Base-by-base conservation (phyloP, 176 grass and related monocot species). In the Elaeis guineensis region DNA sequence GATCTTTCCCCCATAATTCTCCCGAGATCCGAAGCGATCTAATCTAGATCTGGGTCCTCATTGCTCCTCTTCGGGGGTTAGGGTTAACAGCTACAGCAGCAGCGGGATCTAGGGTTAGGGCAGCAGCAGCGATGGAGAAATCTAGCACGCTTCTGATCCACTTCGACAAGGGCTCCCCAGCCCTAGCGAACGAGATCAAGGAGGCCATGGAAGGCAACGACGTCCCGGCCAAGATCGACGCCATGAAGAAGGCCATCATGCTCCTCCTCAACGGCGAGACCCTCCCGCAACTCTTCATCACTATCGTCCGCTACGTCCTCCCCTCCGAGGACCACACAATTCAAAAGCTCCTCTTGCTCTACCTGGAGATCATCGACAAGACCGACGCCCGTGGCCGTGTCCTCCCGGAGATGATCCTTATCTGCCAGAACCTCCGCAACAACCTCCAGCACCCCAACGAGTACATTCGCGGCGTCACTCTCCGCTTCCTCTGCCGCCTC, bases 341-440 rank as follows among this genome's bases (percentile, higher is more conserved):
- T 4, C 65, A 68, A 25, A 68, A 68, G n/a, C 65, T 68, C 18
- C 16, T 68, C 22, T 52, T 68, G 4, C 52, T 56, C 18, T 68
- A 68, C 65, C 28, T 68, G 52, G 65, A 68, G 65, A 68, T 68
- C 2, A 55, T 68, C 52, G 65, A 68, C 52, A 68, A 68, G 65
- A 68, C 65, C 5, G 65, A 68, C 52, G 65, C 65, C 19, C 65
- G 65, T n/a, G 19, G 54, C 1, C 53, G 75, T 30, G 69, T 66
- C 15, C 83, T 95, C 3, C 90, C 91, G 12, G 83, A 95, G 86
- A 95, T 96, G 86, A 90, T 96, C 69, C 75, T 96, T 49, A 90
- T 90, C 75, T 88, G 86, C 61, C 83, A 95, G 86, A 90, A 95
- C 58, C 67, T 95, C 35, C 85, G 79, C 63, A 90, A 95, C 66